Conservation (phyloP, 2,329 filamentous ascomycete species). For the Trichoderma endophyticum region DNA sequence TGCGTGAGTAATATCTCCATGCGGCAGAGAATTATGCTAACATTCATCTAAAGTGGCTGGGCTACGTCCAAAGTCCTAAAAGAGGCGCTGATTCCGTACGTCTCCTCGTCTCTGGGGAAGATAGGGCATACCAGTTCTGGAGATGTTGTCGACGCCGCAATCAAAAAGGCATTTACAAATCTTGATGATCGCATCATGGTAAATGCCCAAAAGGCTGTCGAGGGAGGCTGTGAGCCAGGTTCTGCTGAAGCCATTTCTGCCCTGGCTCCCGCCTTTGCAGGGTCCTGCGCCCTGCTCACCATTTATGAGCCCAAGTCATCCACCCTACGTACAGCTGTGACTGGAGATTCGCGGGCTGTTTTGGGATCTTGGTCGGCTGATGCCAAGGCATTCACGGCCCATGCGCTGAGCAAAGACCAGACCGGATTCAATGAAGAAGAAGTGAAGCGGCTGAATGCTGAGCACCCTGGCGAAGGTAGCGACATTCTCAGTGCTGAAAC, state of each 20-base stretch:
- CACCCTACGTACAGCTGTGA: slow-evolving; percentile 60
- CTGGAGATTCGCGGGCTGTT: slow-evolving; percentile 66
- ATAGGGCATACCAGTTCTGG: slow-evolving; percentile 36
- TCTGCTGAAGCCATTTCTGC: slow-evolving; percentile 29
- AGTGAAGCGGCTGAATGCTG: slow-evolving; percentile 48
- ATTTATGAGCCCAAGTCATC: slow-evolving; percentile 55
- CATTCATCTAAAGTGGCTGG: slow-evolving; percentile 35
- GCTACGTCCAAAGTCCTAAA: slow-evolving; percentile 42
- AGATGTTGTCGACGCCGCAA: slow-evolving; percentile 49
- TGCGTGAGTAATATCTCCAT: slow-evolving; percentile 35
- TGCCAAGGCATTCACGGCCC: slow-evolving; percentile 46
- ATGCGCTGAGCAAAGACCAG: slow-evolving; percentile 61
- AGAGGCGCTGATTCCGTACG: slow-evolving; percentile 40
- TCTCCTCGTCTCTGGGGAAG: slow-evolving; percentile 36
- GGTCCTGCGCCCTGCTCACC: slow-evolving; percentile 62
- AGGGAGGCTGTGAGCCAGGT: slow-evolving; percentile 29
- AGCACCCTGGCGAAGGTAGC: slow-evolving; percentile 61
- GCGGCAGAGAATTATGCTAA: background rate
- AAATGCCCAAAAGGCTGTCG: slow-evolving; percentile 33
- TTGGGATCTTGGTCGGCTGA: slow-evolving; percentile 48
- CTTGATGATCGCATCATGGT: slow-evolving; percentile 56
- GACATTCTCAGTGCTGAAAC: slow-evolving; percentile 46
- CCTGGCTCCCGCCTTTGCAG: slow-evolving; percentile 40
- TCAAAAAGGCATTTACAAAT: slow-evolving; percentile 55
- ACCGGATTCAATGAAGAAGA: slow-evolving; percentile 62